Evolutionary conservation across 768 basidiomycete species (phyloP).

Genomic region (Collybiopsis confluens): DNA sequence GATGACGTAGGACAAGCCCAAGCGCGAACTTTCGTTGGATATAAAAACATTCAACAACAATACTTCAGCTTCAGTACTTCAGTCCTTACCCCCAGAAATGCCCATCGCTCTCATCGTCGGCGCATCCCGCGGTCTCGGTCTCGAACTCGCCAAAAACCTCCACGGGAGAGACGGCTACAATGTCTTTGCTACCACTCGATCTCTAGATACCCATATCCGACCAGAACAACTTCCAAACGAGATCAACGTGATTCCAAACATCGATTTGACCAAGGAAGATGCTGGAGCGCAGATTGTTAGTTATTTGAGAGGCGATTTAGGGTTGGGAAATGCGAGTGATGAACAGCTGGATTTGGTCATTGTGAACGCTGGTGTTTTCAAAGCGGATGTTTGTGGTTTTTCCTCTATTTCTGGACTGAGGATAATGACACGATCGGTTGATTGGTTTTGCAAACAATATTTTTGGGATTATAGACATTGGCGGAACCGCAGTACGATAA

Average conservation of each 20-base stretch:
- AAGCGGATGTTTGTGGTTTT: slow-evolving; percentile 28
- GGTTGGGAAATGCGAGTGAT: slow-evolving; percentile 14
- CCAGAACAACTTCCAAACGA: slow-evolving; percentile 21
- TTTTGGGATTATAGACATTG: slow-evolving; percentile 25
- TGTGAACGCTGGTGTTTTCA: slow-evolving; percentile 35
- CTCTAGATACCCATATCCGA: slow-evolving; percentile 8
- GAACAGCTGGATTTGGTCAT: slow-evolving; percentile 29
- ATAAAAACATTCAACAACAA: no score
- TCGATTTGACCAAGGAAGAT: slow-evolving; percentile 30
- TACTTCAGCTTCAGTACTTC: no score
- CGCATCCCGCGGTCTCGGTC: slow-evolving; percentile 41
- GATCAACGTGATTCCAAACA: slow-evolving; percentile 29
- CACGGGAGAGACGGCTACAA: slow-evolving; percentile 17
- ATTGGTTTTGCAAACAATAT: no score
- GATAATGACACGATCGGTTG: no score
- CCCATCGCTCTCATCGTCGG: slow-evolving; percentile 34
- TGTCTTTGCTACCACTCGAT: slow-evolving; percentile 37
- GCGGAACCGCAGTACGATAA: slow-evolving; percentile 32
- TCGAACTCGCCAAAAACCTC: slow-evolving; percentile 28
- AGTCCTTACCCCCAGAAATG: slow-evolving; percentile 15
- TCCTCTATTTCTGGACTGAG: no score
- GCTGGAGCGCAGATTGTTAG: slow-evolving; percentile 31
- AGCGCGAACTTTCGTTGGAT: no score
- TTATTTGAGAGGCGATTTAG: slow-evolving; percentile 13
- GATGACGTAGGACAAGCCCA: no score